phyloP scores from a whole-genome alignment of 2,329 filamentous ascomycete species.

The Sclerotinia borealis region DNA sequence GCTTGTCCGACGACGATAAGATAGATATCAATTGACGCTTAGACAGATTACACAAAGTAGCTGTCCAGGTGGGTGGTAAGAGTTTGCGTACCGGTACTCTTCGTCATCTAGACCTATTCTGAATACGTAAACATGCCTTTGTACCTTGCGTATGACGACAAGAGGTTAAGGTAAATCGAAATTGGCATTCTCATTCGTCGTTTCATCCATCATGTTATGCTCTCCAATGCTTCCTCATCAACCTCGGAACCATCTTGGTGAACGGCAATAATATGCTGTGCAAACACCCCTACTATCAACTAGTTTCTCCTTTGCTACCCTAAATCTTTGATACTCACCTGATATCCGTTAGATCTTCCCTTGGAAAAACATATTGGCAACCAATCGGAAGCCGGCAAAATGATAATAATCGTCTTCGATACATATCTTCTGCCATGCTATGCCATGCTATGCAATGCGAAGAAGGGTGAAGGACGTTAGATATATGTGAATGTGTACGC shows the following conservation, averaged over 20 bases:
- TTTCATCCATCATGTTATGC: background rate
- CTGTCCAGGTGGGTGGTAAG: slow-evolving; percentile 7
- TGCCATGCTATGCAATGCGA: slow-evolving; percentile 10
- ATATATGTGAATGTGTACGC: slow-evolving; percentile 12
- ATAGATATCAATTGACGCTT: background rate
- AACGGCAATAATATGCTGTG: background rate
- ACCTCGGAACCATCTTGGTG: background rate
- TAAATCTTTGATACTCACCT: background rate
- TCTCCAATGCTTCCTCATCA: background rate
- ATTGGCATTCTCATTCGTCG: background rate
- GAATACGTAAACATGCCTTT: background rate
- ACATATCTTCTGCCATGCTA: background rate
- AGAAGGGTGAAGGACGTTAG: slow-evolving; percentile 22
- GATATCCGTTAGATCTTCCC: slow-evolving; percentile 5
- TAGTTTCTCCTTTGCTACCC: background rate
- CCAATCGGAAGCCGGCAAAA: slow-evolving; percentile 9
- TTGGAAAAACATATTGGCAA: background rate
- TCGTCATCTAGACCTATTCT: background rate
- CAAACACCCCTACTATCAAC: background rate
- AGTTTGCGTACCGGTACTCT: background rate
- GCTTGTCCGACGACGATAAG: slow-evolving; percentile 2
- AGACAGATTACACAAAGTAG: background rate
- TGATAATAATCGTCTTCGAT: background rate
- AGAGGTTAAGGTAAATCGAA: background rate
- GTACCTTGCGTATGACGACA: slow-evolving; percentile 4